These are phyloP conservation scores for Stemphylium lycopersici DNA, from an alignment of 2,329 filamentous ascomycete species.

Conservation along the genomic window DNA sequence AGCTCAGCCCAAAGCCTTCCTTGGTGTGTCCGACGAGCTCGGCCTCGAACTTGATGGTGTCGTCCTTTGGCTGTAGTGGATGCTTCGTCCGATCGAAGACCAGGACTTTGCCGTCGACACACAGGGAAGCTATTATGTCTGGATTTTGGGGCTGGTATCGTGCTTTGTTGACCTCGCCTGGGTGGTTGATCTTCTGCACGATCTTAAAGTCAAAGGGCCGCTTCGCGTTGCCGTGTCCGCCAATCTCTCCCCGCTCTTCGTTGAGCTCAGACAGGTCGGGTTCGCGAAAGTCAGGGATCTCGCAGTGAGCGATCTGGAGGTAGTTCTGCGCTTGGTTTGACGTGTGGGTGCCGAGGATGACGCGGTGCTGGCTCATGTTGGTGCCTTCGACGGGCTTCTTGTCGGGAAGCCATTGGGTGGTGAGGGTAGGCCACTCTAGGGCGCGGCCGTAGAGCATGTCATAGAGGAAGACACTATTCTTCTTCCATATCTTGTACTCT, in stretches of 20 bases:
- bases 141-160: conserved; percentile 97
- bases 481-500: conserved; percentile 99
- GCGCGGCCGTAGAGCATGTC: conserved; percentile 96
- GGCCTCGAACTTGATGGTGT: conserved; percentile 78
- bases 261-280: conserved; percentile 86
- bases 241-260: conserved; percentile 89
- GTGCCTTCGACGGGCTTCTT: conserved; percentile 69
- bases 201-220: conserved; percentile 87
- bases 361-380: conserved; percentile 83
- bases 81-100: conserved; percentile 98
- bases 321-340: conserved; percentile 86
- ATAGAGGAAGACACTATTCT: conserved; percentile 97
- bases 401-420: conserved; percentile 97
- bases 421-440: conserved; percentile 95
- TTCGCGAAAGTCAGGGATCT: conserved; percentile 78
- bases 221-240: conserved; percentile 81
- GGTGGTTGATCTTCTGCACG: conserved; percentile 94
- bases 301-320: conserved; percentile 91
- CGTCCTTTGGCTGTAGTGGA: conserved; percentile 68
- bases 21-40: conserved; percentile 82
- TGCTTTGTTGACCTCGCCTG: conserved; percentile 97
- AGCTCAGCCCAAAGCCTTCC: conserved; percentile 91
- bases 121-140: conserved; percentile 93
- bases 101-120: conserved; percentile 83
- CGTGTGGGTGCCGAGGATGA: conserved; percentile 94